These are phyloP conservation scores for Mycena floridula DNA, from an alignment of 768 basidiomycete species.

Conservation along the genomic window DNA sequence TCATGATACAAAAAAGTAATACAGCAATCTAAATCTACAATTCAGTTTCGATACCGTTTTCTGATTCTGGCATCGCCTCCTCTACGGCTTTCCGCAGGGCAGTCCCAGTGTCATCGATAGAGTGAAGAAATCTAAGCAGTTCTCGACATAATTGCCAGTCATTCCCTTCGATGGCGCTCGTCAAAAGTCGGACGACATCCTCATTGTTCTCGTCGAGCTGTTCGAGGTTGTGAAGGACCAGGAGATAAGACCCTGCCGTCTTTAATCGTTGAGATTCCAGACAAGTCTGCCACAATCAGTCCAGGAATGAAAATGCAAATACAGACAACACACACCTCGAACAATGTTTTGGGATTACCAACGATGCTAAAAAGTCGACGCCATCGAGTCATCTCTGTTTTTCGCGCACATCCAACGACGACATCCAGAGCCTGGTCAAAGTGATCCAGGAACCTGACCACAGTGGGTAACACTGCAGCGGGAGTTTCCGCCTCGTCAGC, in stretches of 20 bases:
- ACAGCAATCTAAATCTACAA: too few relatives aligned
- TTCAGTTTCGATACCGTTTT: not conserved
- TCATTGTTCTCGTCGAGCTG: conserved; percentile 74
- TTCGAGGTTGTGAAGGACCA: conserved; percentile 91
- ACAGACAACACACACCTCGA: conserved; percentile 71
- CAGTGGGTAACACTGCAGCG: conserved; percentile 48
- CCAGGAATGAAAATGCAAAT: not conserved
- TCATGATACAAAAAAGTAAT: too few relatives aligned
- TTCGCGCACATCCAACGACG: conserved; percentile 92
- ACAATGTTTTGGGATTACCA: conserved; percentile 84
- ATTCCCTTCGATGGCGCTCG: conserved; percentile 64
- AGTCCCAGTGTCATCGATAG: conserved; percentile 80
- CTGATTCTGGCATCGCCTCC: conserved; percentile 29
- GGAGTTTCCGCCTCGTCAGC: conserved; percentile 18
- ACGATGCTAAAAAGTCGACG: conserved; percentile 81
- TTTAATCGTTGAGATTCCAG: conserved; percentile 65
- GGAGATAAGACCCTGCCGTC: conserved; percentile 87
- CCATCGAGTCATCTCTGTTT: conserved; percentile 94
- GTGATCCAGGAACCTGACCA: conserved; percentile 90
- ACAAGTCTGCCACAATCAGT: conserved; percentile 50
- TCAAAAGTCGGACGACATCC: conserved; percentile 78
- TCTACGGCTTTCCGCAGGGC: conserved; percentile 59
- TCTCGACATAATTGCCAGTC: conserved; percentile 93
- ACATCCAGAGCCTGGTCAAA: conserved; percentile 90
- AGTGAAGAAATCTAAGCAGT: conserved; percentile 85